Percentiles rank a stretch among this genome's conserved stretches.
phyloP scores from a whole-genome alignment of 2,329 filamentous ascomycete species.

The Aspergillus unguis region DNA sequence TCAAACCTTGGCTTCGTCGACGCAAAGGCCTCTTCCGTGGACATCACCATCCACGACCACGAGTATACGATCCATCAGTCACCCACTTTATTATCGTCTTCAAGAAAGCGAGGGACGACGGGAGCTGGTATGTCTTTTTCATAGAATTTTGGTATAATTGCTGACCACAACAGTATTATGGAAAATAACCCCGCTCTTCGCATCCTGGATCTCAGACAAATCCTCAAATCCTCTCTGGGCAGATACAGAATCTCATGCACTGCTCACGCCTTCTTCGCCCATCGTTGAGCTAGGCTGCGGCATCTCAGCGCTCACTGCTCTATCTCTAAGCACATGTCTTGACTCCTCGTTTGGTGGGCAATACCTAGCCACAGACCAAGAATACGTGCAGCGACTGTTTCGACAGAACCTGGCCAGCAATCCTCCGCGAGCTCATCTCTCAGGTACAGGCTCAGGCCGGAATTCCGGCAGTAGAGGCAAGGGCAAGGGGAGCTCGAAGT shows the following conservation, averaged over 20 bases:
- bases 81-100: constrained; percentile 74
- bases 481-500: constrained; percentile 8
- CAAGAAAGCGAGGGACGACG: constrained; percentile 69
- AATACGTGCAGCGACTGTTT: constrained; percentile 76
- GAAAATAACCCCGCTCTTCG: constrained; percentile 82
- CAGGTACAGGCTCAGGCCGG: not conserved
- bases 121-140: constrained; percentile 55
- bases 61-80: constrained; percentile 81
- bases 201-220: constrained; percentile 67
- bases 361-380: constrained; percentile 83
- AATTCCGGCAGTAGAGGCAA: constrained; percentile 1
- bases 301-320: constrained; percentile 73
- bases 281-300: constrained; percentile 86
- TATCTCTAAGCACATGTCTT: constrained; percentile 49
- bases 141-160: not conserved
- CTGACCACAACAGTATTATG: constrained; percentile 65
- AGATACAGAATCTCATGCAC: constrained; percentile 24
- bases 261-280: constrained; percentile 55
- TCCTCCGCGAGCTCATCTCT: not conserved
- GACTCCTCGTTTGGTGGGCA: constrained; percentile 42
- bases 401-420: constrained; percentile 66
- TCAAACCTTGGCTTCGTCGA: constrained; percentile 84
- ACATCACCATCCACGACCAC: constrained; percentile 64
- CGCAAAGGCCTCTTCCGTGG: constrained; percentile 61
- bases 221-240: constrained; percentile 60